These are phyloP conservation scores for Nephelium lappaceum DNA, from an alignment of 345 rosid genomes.

Conservation along the genomic window DNA sequence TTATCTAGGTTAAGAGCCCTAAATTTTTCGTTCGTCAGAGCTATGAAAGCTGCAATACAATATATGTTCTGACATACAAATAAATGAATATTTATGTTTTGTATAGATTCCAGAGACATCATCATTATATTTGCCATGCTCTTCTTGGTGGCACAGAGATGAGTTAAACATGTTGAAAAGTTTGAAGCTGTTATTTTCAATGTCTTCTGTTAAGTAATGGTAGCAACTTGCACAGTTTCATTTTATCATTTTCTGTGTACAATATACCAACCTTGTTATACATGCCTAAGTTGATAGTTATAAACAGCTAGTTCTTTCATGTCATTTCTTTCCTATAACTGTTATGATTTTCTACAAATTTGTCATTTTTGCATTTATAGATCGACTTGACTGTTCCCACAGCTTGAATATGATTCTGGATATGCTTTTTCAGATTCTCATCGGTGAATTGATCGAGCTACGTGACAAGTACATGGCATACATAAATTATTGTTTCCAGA, in stretches of 20 bases:
- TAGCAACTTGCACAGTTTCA: no score
- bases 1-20: background rate
- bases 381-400: background rate
- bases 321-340: constrained; percentile 2
- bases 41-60: background rate
- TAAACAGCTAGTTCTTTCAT: background rate
- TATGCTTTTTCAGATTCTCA: constrained; percentile 49
- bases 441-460: constrained; percentile 62
- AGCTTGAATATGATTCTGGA: constrained; percentile 19
- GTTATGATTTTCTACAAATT: constrained; percentile 16
- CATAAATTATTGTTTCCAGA: constrained; percentile 62
- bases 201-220: no score
- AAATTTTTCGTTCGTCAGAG: background rate
- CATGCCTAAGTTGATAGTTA: background rate
- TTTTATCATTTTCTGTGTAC: no score
- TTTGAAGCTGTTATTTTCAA: no score
- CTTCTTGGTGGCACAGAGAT: no score
- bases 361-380: background rate
- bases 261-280: no score
- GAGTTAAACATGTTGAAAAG: no score
- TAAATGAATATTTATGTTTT: background rate
- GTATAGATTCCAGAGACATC: background rate
- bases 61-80: background rate
- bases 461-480: constrained; percentile 67
- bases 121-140: no score